Conservation (phyloP, 1,284 basidiomycete species). For the Moesziomyces sp. region DNA sequence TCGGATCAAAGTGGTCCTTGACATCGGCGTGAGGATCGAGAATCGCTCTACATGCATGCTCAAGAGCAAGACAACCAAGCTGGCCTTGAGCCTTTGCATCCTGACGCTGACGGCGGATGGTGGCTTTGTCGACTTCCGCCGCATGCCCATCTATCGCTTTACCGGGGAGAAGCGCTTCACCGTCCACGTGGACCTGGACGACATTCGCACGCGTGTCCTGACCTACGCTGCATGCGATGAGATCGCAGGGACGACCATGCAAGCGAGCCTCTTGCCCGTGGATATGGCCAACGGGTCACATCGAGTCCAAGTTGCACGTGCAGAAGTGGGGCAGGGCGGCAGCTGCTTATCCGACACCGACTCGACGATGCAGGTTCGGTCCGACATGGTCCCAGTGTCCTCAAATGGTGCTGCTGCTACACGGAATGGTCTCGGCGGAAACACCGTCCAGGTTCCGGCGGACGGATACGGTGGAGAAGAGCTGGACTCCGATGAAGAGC, state of each 20-base stretch:
- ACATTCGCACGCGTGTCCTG: conserved; percentile 58
- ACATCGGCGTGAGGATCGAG: conserved; percentile 29
- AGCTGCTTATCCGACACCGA: conserved; percentile 1
- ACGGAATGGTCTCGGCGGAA: background rate
- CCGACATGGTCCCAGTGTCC: background rate
- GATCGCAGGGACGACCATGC: conserved; percentile 37
- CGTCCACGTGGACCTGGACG: conserved; percentile 52
- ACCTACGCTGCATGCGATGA: conserved; percentile 47
- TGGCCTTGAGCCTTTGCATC: conserved; percentile 35
- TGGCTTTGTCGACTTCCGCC: conserved; percentile 46
- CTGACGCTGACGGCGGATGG: conserved; percentile 34
- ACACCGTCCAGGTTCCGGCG: background rate
- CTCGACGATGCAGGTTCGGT: background rate
- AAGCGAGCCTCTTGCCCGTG: conserved; percentile 36
- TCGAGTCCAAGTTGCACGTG: conserved; percentile 19
- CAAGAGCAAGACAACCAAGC: conserved; percentile 41
- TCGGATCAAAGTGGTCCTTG: conserved; percentile 19
- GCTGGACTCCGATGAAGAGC: conserved; percentile 10
- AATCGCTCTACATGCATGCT: conserved; percentile 40
- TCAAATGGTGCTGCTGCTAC: background rate
- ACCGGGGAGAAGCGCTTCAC: conserved; percentile 42
- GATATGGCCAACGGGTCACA: conserved; percentile 32
- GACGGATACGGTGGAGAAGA: background rate
- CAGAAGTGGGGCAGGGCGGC: conserved; percentile 11
- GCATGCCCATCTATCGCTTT: conserved; percentile 47